These are phyloP conservation scores for Panus rudis DNA, from an alignment of 768 basidiomycete species.

Conservation along the genomic window DNA sequence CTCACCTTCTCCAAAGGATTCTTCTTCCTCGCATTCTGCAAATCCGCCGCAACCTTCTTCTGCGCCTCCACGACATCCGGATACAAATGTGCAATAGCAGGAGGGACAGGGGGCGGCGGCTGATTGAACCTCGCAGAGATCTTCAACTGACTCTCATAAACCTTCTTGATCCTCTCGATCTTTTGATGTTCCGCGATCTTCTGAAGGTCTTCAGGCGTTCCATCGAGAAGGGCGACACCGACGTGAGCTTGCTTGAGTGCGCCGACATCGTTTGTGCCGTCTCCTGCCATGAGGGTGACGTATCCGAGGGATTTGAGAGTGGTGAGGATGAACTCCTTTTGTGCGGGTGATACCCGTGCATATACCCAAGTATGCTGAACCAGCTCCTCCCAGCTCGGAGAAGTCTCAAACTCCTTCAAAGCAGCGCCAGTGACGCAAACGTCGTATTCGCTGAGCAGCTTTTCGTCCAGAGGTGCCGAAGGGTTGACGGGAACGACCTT, in stretches of 20 bases:
- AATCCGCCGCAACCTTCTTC: constrained; percentile 63
- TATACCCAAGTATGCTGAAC: constrained; percentile 98
- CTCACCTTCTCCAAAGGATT: constrained; percentile 90
- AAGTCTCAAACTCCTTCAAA: constrained; percentile 76
- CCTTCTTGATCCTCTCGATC: constrained; percentile 88
- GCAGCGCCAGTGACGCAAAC: constrained; percentile 96
- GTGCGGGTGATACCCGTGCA: constrained; percentile 90
- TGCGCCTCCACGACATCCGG: constrained; percentile 91
- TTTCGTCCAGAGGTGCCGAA: constrained; percentile 63
- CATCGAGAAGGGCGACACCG: constrained; percentile 88
- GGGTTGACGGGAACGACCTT: constrained; percentile 86
- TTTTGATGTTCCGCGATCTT: constrained; percentile 92
- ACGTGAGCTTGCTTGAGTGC: constrained; percentile 98
- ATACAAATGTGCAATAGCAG: constrained; percentile 78
- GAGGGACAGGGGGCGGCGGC: constrained; percentile 88
- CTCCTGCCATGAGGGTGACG: constrained; percentile 94
- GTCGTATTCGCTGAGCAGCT: constrained; percentile 82
- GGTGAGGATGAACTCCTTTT: constrained; percentile 94
- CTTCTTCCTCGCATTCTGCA: constrained; percentile 58
- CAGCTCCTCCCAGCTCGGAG: constrained; percentile 68
- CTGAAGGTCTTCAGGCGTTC: constrained; percentile 84
- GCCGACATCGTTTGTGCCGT: constrained; percentile 98
- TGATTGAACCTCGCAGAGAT: constrained; percentile 88
- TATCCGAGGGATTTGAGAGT: constrained; percentile 86
- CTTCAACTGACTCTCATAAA: constrained; percentile 92